A percentile compares a stretch with the other conserved stretches of the same genome.
Conservation (phyloP, 2,329 filamentous ascomycete species). For the Paracoccidioides lutzii region DNA sequence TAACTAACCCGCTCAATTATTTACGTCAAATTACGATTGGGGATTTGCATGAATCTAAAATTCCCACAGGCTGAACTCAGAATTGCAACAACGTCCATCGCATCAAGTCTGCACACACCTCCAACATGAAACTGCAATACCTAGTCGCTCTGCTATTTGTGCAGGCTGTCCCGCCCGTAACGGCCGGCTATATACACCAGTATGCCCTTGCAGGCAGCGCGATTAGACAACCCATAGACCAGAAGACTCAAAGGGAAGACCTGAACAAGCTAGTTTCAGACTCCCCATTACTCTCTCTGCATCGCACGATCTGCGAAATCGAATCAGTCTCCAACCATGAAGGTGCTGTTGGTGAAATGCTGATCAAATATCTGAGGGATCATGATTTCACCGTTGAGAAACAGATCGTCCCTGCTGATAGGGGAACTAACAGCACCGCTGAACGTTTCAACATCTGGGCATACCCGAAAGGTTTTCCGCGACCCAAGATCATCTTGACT, state of each 20-base stretch:
- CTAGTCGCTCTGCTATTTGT: background rate
- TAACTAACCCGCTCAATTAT: too few species aligned
- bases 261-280: constrained; percentile 27
- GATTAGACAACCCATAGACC: background rate
- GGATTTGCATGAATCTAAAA: background rate
- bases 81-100: background rate
- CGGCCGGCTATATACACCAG: background rate
- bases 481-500: constrained; percentile 35
- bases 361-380: constrained; percentile 51
- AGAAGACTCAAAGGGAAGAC: background rate
- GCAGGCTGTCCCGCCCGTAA: background rate
- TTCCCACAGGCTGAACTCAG: background rate
- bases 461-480: constrained; percentile 24
- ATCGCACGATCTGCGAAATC: constrained; percentile 61
- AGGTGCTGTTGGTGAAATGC: constrained; percentile 52
- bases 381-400: constrained; percentile 51
- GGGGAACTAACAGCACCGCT: constrained; percentile 10
- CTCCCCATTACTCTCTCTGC: constrained; percentile 53
- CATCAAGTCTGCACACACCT: background rate
- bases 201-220: background rate
- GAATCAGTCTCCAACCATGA: constrained; percentile 62
- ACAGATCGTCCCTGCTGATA: constrained; percentile 33
- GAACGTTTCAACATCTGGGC: constrained; percentile 65
- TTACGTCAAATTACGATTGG: too few species aligned
- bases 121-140: background rate